phyloP scores from a whole-genome alignment of 1,139 yeast genomes.

The Sporopachydermia cereana region DNA sequence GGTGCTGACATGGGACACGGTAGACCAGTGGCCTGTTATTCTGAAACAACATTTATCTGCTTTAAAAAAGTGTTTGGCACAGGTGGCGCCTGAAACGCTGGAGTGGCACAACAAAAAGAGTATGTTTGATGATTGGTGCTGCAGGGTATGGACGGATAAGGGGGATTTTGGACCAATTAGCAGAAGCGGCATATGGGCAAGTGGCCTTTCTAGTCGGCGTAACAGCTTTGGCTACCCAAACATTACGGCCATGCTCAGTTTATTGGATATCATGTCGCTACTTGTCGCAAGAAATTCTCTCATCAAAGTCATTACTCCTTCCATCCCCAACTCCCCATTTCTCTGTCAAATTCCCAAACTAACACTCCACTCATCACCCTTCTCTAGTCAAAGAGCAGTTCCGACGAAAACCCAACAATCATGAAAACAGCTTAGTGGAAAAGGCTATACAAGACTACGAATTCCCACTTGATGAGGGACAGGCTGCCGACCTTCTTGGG shows the following conservation, averaged over 20 bases:
- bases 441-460: neutral
- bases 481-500: neutral
- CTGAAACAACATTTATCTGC: neutral
- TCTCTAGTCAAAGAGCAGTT: neutral
- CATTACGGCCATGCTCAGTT: no score
- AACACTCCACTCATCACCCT: neutral
- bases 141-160: neutral
- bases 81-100: neutral
- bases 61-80: neutral
- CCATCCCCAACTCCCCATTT: no score
- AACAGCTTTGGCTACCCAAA: no score
- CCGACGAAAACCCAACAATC: neutral
- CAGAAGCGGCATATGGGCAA: no score
- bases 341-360: neutral
- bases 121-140: no score
- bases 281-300: no score
- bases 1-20: neutral
- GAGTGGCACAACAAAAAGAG: neutral
- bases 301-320: no score
- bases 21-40: neutral
- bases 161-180: neutral
- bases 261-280: no score
- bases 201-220: no score
- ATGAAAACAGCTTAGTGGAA: neutral
- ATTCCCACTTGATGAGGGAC: slow-evolving; percentile 2